Evolutionary conservation across 2,329 filamentous ascomycete species (phyloP), one percentile per base, ranked within the genome.

Genomic region (Aspergillus nomiae): DNA sequence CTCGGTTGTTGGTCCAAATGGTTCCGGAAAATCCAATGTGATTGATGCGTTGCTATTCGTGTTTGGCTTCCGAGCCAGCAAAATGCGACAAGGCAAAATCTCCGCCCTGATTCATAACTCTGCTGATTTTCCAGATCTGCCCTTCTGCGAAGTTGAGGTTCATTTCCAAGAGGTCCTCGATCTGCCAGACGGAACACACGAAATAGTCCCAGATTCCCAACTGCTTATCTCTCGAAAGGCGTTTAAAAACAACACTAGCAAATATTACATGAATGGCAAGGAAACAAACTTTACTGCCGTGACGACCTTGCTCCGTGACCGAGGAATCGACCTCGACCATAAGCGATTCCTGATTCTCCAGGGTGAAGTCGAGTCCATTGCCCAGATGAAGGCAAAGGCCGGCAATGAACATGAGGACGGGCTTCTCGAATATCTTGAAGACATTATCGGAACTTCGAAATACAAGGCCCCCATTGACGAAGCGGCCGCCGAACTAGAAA

Each of bases 61-160:
- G n/a, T 99, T 99, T 75, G 95, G 96, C 59, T 99, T 99, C 82
- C 90, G 95, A 64, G 95, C 95, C 48, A 98, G 94, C 84, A 99
- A 99, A 81, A 99, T 99, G 95, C 87, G 95, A 73, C 95, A 99
- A 78, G 95, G 95, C 73, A 99, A 99, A 81, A 93, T 99, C 55
- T 99, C 95, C 1, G 95, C 95, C 4, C 83, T 99, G 56, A 99
- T 99, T 69, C 95, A 99, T 81, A 99, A 98, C 77, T 98, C 95
- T 14, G 94, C 93, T 0, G 87, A 91, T 61, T 88, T 91, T 70
- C 93, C 93, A 0, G 87, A 97, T 71, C 81, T 99, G 24, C 92
- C 96, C 55, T 89, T 90, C 73, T 99, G 95, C 74, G 96, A 99
- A 77, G 95, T 99, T 12, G 92, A 96, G 61, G 96, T 99, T 4